Conservation (phyloP, 306 rosid genomes). For the Fagus crenata region DNA sequence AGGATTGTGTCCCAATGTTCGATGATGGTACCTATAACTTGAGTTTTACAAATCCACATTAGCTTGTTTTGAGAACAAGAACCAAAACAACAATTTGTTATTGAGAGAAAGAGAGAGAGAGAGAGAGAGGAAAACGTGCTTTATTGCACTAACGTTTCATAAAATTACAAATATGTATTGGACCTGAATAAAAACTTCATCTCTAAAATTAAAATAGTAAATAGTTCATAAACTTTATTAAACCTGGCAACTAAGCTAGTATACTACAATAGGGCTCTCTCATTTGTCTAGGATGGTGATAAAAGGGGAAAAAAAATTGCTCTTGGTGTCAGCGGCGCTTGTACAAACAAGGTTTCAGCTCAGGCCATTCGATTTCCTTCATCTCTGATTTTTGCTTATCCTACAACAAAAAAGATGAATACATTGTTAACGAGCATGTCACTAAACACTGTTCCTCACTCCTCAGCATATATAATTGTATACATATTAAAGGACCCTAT, state of each 20-base stretch:
- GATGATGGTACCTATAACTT: too few relatives aligned
- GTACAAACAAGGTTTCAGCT: conserved; percentile 84
- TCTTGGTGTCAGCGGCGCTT: conserved; percentile 68
- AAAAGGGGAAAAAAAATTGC: background rate
- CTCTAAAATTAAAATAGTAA: background rate
- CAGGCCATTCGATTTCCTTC: conserved; percentile 78
- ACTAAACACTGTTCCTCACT: background rate
- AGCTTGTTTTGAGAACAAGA: too few relatives aligned
- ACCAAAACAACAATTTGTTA: too few relatives aligned
- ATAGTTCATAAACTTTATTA: background rate
- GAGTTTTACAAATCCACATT: too few relatives aligned
- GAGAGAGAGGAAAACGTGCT: too few relatives aligned
- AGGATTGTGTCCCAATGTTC: too few relatives aligned
- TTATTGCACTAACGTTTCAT: too few relatives aligned
- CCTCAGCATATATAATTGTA: background rate
- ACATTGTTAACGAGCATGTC: background rate
- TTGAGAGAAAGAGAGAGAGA: too few relatives aligned
- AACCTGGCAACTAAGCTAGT: conserved; percentile 1
- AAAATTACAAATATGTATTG: too few relatives aligned
- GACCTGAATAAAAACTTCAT: background rate
- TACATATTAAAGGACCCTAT: conserved; percentile 8
- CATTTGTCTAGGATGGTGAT: background rate
- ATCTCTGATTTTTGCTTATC: conserved; percentile 47
- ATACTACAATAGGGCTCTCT: background rate
- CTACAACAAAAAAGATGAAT: conserved; percentile 37